A percentile compares a stretch with the other conserved stretches of the same genome.
These are phyloP conservation scores for Coemansia umbellata DNA, from an alignment of 192 early-diverging fungal species.

Conservation along the genomic window DNA sequence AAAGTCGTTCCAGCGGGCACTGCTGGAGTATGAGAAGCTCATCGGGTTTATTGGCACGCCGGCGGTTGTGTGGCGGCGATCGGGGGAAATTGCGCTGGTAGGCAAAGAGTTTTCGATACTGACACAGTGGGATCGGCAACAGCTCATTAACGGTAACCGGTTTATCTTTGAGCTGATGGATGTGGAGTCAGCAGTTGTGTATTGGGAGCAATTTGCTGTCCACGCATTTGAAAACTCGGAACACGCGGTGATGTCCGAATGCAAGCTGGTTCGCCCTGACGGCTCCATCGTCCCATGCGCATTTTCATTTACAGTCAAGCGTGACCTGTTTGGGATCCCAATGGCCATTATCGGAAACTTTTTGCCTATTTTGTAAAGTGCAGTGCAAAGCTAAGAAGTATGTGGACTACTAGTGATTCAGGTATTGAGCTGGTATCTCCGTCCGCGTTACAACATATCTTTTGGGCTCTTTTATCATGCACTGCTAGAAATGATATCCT, in stretches of 20 bases:
- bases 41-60: constrained; percentile 94
- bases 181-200: constrained; percentile 84
- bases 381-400: too few relatives aligned
- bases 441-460: too few relatives aligned
- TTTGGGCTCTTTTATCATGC: too few relatives aligned
- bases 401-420: too few relatives aligned
- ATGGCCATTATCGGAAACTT: constrained; percentile 78
- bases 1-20: constrained; percentile 90
- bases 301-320: constrained; percentile 94
- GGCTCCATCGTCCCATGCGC: constrained; percentile 78
- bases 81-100: constrained; percentile 91
- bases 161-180: constrained; percentile 81
- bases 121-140: constrained; percentile 87
- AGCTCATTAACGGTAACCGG: constrained; percentile 56
- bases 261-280: constrained; percentile 73
- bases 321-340: constrained; percentile 95
- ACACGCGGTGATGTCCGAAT: constrained; percentile 83
- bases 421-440: too few relatives aligned
- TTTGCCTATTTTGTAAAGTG: constrained; percentile 47
- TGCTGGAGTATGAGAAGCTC: constrained; percentile 94
- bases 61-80: constrained; percentile 95
- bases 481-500: too few relatives aligned
- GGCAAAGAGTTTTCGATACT: constrained; percentile 95
- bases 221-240: constrained; percentile 93
- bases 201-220: constrained; percentile 92